phyloP scores from a whole-genome alignment of 441 rosid genomes.

The Eutrema salsugineum region DNA sequence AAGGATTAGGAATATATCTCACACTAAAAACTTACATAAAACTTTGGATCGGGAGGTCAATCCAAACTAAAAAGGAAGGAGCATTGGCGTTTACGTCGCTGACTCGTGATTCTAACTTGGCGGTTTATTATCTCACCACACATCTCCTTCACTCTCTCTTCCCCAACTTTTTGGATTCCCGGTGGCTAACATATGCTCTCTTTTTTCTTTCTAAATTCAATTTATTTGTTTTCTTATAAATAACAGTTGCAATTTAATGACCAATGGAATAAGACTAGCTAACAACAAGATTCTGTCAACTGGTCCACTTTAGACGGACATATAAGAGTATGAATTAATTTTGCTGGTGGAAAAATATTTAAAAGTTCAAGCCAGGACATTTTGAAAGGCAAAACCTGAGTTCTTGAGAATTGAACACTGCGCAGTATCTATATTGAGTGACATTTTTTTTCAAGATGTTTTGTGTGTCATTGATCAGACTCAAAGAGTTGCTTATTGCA shows the following conservation, averaged over 20 bases:
- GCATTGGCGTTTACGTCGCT: conserved; percentile 32
- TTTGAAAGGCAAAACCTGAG: not conserved
- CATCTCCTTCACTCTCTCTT: conserved; percentile 20
- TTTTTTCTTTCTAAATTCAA: not conserved
- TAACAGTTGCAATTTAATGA: not conserved
- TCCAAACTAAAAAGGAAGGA: not conserved
- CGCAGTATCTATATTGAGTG: not conserved
- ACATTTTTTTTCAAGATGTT: not conserved
- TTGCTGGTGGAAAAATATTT: not conserved
- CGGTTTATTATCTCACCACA: conserved; percentile 36
- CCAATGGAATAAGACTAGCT: conserved; percentile 6
- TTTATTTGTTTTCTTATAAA: not conserved
- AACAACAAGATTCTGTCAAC: conserved; percentile 9
- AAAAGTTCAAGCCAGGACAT: not conserved
- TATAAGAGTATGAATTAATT: not conserved
- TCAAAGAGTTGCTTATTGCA: too few species aligned
- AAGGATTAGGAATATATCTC: not conserved
- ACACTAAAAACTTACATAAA: not conserved
- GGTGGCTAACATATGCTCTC: conserved; percentile 5
- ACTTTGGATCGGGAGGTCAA: not conserved
- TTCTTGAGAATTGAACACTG: not conserved
- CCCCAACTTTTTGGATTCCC: conserved; percentile 24
- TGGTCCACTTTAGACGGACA: not conserved
- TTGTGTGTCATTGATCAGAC: too few species aligned
- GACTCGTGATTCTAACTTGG: conserved; percentile 20